These are phyloP conservation scores for Xerocomus potaroensis DNA, from an alignment of 768 basidiomycete genomes.

Conservation along the genomic window DNA sequence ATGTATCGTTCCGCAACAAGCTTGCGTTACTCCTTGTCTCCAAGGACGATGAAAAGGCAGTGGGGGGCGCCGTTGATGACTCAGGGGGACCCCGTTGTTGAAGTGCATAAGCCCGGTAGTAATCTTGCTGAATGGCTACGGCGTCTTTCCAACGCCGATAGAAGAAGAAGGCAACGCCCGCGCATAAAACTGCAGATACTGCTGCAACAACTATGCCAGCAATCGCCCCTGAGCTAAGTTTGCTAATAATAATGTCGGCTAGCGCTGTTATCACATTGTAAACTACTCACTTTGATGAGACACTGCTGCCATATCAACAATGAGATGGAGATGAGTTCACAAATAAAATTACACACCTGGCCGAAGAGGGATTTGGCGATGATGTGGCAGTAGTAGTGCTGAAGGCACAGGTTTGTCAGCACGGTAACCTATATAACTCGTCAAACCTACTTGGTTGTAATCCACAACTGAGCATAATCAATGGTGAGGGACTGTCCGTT, in stretches of 20 bases:
- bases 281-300: constrained; percentile 12
- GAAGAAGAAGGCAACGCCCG: constrained; percentile 20
- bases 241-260: constrained; percentile 5
- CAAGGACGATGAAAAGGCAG: constrained; percentile 20
- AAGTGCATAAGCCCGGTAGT: constrained; percentile 9
- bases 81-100: constrained; percentile 7
- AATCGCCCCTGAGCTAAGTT: constrained; percentile 21
- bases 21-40: constrained; percentile 14
- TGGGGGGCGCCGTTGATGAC: background rate
- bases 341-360: constrained; percentile 2
- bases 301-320: background rate
- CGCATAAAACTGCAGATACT: constrained; percentile 10
- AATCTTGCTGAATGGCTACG: constrained; percentile 10
- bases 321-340: background rate
- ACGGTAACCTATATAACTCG: background rate
- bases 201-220: constrained; percentile 19
- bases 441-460: constrained; percentile 15
- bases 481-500: constrained; percentile 25
- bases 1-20: constrained; percentile 7
- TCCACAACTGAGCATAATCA: constrained; percentile 31
- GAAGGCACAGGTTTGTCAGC: background rate
- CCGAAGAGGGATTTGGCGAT: background rate
- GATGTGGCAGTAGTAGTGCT: background rate
- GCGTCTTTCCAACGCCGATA: constrained; percentile 28
- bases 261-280: background rate